Percentiles rank a stretch among this genome's conserved stretches.
These are phyloP conservation scores for Nevesoporus exiguus DNA, from an alignment of 768 basidiomycete genomes.

Conservation along the genomic window DNA sequence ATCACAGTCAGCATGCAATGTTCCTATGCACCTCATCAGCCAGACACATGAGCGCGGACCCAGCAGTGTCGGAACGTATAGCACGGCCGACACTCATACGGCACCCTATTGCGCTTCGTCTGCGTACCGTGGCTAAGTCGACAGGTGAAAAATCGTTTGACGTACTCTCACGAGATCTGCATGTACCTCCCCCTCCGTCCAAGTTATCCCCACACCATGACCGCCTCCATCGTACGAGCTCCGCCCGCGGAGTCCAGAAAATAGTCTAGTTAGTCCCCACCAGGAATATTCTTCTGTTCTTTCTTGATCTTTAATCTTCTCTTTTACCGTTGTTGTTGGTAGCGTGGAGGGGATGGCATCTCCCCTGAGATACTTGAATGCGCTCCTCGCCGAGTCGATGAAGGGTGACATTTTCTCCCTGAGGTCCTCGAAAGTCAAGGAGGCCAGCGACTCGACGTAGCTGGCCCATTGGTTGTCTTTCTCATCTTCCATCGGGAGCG, in stretches of 20 bases:
- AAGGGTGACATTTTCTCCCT: slow-evolving; percentile 39
- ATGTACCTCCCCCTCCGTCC: slow-evolving; percentile 78
- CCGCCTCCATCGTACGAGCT: slow-evolving; percentile 29
- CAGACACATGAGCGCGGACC: background rate
- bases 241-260: slow-evolving; percentile 57
- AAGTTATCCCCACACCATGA: slow-evolving; percentile 41
- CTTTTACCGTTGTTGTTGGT: slow-evolving; percentile 29
- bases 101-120: background rate
- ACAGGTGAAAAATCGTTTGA: slow-evolving; percentile 12
- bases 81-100: background rate
- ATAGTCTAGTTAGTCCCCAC: slow-evolving; percentile 64
- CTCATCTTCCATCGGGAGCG: slow-evolving; percentile 30
- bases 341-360: slow-evolving; percentile 43
- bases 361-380: slow-evolving; percentile 75
- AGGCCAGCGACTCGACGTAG: slow-evolving; percentile 47
- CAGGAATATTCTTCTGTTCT: slow-evolving; percentile 35
- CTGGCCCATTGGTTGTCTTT: slow-evolving; percentile 17
- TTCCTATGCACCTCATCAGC: slow-evolving; percentile 2
- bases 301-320: slow-evolving; percentile 28
- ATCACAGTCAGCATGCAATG: slow-evolving; percentile 10
- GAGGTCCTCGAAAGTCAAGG: slow-evolving; percentile 56
- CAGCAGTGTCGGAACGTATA: background rate
- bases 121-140: background rate
- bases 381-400: slow-evolving; percentile 49
- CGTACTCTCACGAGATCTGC: slow-evolving; percentile 72